Conservation (phyloP, 1,284 basidiomycete genomes). For the Puccinia horiana region DNA sequence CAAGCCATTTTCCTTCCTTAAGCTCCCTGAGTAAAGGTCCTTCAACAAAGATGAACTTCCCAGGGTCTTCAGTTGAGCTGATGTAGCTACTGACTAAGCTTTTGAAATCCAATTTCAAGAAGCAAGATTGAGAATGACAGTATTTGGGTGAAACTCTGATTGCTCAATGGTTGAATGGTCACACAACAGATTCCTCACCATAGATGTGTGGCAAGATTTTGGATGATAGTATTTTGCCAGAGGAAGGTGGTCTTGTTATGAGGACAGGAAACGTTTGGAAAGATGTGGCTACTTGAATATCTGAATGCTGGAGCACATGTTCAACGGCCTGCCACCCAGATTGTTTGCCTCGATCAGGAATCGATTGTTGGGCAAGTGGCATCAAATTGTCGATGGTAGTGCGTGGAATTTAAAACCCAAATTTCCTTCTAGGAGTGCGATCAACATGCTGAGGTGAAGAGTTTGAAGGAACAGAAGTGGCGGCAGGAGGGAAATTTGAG, state of each 20-base stretch:
- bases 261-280: conserved; percentile 66
- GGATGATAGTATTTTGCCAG: conserved; percentile 78
- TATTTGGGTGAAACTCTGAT: conserved; percentile 58
- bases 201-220: conserved; percentile 68
- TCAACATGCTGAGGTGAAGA: conserved; percentile 20
- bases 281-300: conserved; percentile 6
- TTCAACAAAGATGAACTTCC: conserved; percentile 94
- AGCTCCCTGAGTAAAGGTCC: conserved; percentile 89
- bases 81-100: conserved; percentile 90
- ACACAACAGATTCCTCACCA: conserved; percentile 52
- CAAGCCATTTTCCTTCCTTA: conserved; percentile 86
- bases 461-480: conserved; percentile 15
- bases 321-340: not conserved
- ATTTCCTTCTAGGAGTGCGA: conserved; percentile 23
- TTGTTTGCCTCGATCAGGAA: not conserved
- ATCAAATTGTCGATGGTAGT: conserved; percentile 7
- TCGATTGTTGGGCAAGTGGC: not conserved
- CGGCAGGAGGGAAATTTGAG: conserved; percentile 25
- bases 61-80: conserved; percentile 79
- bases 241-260: conserved; percentile 72
- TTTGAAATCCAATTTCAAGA: conserved; percentile 91
- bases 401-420: conserved; percentile 28
- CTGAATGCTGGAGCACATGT: conserved; percentile 26
- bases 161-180: conserved; percentile 62
- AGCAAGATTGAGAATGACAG: conserved; percentile 80